phyloP scores from a whole-genome alignment of 2,329 filamentous ascomycete species.

The Arthroderma sp. region DNA sequence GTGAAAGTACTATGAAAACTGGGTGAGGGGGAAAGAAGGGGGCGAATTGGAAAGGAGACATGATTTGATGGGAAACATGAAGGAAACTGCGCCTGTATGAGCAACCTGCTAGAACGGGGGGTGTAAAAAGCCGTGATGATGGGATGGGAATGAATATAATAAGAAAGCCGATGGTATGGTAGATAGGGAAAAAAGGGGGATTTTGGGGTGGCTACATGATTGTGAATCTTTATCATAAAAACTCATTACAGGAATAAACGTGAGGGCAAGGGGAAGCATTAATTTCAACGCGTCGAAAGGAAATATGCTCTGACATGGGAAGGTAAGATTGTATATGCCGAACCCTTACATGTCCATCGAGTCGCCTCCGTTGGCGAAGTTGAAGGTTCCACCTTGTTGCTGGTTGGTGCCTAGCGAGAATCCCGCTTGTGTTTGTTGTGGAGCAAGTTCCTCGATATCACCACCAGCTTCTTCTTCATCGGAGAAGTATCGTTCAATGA shows the following conservation, averaged over 20 bases:
- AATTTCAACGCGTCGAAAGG: constrained; percentile 3
- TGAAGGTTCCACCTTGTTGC: constrained; percentile 68
- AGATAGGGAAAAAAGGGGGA: constrained; percentile 2
- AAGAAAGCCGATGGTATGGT: no score
- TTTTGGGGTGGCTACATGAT: constrained; percentile 30
- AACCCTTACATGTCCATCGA: constrained; percentile 58
- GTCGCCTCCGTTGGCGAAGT: constrained; percentile 67
- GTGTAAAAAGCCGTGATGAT: background rate
- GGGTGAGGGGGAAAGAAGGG: no score
- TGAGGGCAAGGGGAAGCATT: constrained; percentile 6
- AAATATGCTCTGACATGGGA: background rate
- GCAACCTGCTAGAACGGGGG: no score
- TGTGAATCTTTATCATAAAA: constrained; percentile 35
- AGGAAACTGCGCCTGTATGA: no score
- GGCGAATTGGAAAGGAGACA: no score
- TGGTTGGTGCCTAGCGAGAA: constrained; percentile 54
- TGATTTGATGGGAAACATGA: no score
- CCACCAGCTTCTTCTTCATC: constrained; percentile 75
- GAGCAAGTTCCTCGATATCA: constrained; percentile 70
- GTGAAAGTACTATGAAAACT: no score
- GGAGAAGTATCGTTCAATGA: constrained; percentile 99
- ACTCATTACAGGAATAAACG: constrained; percentile 15
- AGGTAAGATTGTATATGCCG: background rate
- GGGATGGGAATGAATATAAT: background rate
- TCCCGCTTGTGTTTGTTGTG: constrained; percentile 58